Conservation (phyloP, 1,284 basidiomycete species). For the Thecaphora frezii region DNA sequence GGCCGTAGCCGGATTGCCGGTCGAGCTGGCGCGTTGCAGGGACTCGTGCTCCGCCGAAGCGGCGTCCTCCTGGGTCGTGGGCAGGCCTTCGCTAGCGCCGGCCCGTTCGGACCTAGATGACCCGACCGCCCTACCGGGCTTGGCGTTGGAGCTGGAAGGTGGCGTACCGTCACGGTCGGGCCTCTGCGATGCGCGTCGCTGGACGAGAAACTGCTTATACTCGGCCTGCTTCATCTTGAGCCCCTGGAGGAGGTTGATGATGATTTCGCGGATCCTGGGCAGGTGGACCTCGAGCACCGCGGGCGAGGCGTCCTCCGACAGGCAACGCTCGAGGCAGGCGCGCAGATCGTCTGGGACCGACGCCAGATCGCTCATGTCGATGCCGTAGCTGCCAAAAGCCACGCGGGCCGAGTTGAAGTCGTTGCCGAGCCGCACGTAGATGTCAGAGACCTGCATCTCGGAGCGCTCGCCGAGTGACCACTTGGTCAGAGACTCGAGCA, state of each 20-base stretch:
- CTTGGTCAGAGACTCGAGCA: conserved; percentile 84
- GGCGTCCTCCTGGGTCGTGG: not conserved
- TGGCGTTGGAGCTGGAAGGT: conserved; percentile 7
- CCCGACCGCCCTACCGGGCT: not conserved
- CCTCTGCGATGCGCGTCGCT: conserved; percentile 33
- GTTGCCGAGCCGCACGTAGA: conserved; percentile 93
- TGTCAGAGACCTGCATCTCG: conserved; percentile 87
- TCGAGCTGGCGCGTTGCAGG: conserved; percentile 26
- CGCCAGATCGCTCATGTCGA: conserved; percentile 88
- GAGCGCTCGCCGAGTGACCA: conserved; percentile 66
- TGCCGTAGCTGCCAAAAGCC: conserved; percentile 81
- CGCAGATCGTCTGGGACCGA: conserved; percentile 87
- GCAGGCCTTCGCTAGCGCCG: conserved; percentile 23
- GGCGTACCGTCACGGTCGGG: conserved; percentile 14
- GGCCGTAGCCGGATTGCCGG: not conserved
- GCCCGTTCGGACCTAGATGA: conserved; percentile 14
- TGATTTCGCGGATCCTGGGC: conserved; percentile 87
- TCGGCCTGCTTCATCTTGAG: conserved; percentile 85
- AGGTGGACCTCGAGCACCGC: conserved; percentile 86
- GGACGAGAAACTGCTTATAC: conserved; percentile 62
- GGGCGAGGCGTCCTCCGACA: conserved; percentile 83
- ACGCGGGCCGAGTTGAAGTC: conserved; percentile 92
- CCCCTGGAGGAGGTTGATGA: conserved; percentile 87
- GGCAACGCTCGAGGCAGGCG: conserved; percentile 80
- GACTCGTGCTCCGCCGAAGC: conserved; percentile 2